Evolutionary conservation across 164 flowering plant genomes (phyloP), one percentile per base, ranked within the genome.

Genomic region (Tinospora cordifolia): DNA sequence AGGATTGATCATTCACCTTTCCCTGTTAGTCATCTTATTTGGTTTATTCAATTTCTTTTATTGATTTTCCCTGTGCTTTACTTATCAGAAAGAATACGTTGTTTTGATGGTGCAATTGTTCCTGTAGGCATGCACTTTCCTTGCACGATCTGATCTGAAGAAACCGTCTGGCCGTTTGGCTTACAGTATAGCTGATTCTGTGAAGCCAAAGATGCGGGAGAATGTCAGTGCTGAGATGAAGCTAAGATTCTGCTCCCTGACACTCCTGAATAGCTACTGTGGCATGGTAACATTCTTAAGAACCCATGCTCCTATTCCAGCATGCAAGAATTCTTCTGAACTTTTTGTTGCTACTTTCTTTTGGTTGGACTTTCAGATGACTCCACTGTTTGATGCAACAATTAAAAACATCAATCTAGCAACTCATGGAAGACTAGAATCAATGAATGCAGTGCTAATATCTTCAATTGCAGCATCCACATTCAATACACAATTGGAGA

Each of bases 381-480:
- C 93, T 36, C 99, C 99, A 47, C 81, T 95, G 40, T 90, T 91
- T 84, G 93, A 95, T 78, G 76, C 81, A 8, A 88, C 99, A 65
- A 81, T 92, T 69, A 81, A 93, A 69, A 92, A 92, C 76, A 81
- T 95, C 70, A 95, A 87, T 79, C 93, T 95, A 78, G 99, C 93
- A 71, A 88, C 94, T 30, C 98, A 91, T 79, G 99, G 99, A 72
- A 86, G 81, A 59, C 71, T 77, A 15, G 96, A 92, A 62, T 92
- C 96, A 60, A 86, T 95, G 96, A 92, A 89, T 90, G 98, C 99
- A 3, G 98, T 90, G 13, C 73, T 95, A 60, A 80, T 92, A 69
- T 88, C 94, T 60, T 92, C 97, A n/a, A 85, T 91, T 80, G 97
- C 98, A 66, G 99, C 97, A 70, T 95, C 99, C 73, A 82, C 96